Percentiles rank a stretch among this genome's conserved stretches.
Evolutionary conservation across 768 basidiomycete species (phyloP).

Genomic region (Sarcodon aspratus): DNA sequence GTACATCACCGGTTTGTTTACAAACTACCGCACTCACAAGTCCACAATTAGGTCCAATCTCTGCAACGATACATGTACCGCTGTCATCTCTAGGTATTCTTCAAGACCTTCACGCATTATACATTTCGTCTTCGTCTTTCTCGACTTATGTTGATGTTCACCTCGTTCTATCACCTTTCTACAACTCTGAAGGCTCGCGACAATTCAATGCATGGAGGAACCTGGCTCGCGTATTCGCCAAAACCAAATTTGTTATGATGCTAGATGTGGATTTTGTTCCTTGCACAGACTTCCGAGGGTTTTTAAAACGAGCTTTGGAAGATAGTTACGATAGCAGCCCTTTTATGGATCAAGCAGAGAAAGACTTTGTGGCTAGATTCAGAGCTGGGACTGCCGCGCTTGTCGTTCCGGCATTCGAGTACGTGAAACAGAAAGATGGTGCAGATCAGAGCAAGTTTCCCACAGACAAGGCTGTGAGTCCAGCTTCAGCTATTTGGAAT

Average conservation of each 20-base stretch:
- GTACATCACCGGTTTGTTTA: constrained; percentile 20
- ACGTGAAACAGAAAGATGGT: constrained; percentile 52
- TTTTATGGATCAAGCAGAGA: neutral
- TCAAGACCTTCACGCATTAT: constrained; percentile 51
- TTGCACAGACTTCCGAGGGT: constrained; percentile 69
- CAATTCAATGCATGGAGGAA: constrained; percentile 91
- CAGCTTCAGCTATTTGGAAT: neutral
- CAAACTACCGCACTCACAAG: neutral
- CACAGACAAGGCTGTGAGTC: constrained; percentile 48
- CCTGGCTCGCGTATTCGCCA: constrained; percentile 71
- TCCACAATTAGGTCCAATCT: constrained; percentile 55
- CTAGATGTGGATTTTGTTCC: constrained; percentile 83
- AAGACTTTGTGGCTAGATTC: constrained; percentile 31
- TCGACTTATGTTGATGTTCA: constrained; percentile 71
- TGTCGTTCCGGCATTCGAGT: constrained; percentile 84
- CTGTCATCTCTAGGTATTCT: constrained; percentile 38
- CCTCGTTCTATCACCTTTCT: constrained; percentile 67
- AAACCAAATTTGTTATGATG: constrained; percentile 83
- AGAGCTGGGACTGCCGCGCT: constrained; percentile 55
- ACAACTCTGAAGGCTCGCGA: constrained; percentile 31
- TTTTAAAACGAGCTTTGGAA: constrained; percentile 29
- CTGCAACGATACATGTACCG: constrained; percentile 69
- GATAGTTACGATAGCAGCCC: constrained; percentile 6
- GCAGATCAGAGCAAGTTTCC: constrained; percentile 51
- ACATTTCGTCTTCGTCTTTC: constrained; percentile 57